These are phyloP conservation scores for Pinus albicaulis DNA, from an alignment of 75 land plant species.

Conservation along the genomic window DNA sequence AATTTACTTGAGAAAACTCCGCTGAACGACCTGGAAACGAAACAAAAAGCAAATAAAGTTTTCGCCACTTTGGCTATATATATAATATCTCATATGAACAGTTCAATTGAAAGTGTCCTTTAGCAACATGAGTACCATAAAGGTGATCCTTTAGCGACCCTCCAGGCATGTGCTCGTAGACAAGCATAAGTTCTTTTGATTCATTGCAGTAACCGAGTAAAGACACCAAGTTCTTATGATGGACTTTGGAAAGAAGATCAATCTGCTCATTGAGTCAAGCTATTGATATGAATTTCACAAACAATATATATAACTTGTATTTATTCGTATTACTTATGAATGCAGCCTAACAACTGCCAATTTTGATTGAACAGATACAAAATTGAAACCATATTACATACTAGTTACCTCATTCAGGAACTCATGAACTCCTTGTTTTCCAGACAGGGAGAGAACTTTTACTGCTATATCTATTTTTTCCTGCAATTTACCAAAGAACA, in stretches of 20 bases:
- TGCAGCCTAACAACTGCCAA: no score
- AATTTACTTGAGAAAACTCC: not conserved
- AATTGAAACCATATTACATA: not conserved
- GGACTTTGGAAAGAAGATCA: slow-evolving; percentile 26
- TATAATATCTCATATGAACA: no score
- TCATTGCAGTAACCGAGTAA: slow-evolving; percentile 28
- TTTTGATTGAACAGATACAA: no score
- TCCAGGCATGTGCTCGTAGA: not conserved
- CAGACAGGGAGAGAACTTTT: not conserved
- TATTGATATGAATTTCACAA: not conserved
- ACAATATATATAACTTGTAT: not conserved
- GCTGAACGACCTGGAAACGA: not conserved
- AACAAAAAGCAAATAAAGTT: no score
- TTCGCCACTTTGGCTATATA: no score
- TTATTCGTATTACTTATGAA: not conserved
- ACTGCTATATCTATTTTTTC: not conserved
- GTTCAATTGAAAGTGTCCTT: no score
- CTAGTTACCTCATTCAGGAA: not conserved
- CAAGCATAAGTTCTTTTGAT: not conserved
- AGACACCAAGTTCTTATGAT: slow-evolving; percentile 26
- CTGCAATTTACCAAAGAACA: not conserved
- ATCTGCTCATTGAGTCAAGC: slow-evolving; percentile 1
- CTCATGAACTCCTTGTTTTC: not conserved
- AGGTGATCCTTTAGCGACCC: not conserved
- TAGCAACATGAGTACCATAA: not conserved